phyloP scores from a whole-genome alignment of 108 stramenopile species.

The Discostella stelligeroides region DNA sequence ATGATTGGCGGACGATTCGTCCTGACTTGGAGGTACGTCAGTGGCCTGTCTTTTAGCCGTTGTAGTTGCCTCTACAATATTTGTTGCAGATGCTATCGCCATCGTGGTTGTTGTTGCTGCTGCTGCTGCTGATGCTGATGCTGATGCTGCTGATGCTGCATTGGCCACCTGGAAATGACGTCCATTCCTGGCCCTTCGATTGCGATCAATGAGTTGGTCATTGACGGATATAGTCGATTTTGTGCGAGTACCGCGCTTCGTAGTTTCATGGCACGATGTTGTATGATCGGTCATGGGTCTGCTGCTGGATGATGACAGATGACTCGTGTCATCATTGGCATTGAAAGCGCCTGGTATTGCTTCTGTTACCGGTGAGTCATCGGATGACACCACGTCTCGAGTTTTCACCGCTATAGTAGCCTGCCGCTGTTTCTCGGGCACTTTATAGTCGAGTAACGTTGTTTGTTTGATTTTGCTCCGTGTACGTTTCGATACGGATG shows the following conservation, averaged over 20 bases:
- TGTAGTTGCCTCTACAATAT: too few relatives aligned
- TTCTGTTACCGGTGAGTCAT: neutral
- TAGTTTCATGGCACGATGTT: neutral
- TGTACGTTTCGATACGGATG: constrained; percentile 9
- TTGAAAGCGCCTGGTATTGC: neutral
- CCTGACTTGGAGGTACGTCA: neutral
- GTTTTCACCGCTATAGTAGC: neutral
- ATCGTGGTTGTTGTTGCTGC: neutral
- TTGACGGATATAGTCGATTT: neutral
- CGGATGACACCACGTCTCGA: too few relatives aligned
- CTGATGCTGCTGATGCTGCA: neutral
- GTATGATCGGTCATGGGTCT: too few relatives aligned
- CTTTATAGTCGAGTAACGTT: constrained; percentile 11
- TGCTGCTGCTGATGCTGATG: neutral
- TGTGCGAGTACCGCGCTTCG: neutral
- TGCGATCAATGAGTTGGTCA: neutral
- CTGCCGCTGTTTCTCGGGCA: neutral
- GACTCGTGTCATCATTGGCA: neutral
- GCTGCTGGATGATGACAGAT: neutral
- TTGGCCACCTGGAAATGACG: neutral
- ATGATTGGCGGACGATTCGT: neutral
- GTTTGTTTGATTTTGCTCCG: constrained; percentile 20
- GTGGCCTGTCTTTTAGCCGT: neutral
- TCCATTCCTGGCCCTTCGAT: neutral
- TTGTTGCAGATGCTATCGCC: neutral